Percentiles rank a stretch among this genome's conserved stretches.
These are phyloP conservation scores for Linum lewisii DNA, from an alignment of 345 rosid genomes.

Conservation along the genomic window DNA sequence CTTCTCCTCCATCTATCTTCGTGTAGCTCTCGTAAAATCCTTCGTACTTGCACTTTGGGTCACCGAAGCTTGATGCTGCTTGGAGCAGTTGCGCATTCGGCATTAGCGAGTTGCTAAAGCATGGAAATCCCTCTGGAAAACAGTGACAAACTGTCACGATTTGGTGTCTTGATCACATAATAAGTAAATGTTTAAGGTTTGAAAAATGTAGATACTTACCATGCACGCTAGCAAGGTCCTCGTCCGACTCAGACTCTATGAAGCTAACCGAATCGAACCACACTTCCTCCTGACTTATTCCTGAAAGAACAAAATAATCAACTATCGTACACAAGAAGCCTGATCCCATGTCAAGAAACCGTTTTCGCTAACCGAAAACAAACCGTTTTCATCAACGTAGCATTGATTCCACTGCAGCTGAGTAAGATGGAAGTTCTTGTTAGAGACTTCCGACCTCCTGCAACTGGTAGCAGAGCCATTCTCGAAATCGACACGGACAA, in stretches of 20 bases:
- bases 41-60: conserved; percentile 48
- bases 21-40: conserved; percentile 54
- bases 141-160: too few species aligned
- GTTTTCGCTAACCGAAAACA: not conserved
- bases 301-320: conserved; percentile 25
- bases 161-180: too few species aligned
- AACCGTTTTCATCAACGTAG: conserved; percentile 35
- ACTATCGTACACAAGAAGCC: not conserved
- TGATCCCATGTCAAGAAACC: not conserved
- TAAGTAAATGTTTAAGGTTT: not conserved
- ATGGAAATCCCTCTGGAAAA: conserved; percentile 44
- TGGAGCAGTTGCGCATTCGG: conserved; percentile 56
- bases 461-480: conserved; percentile 34
- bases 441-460: conserved; percentile 44
- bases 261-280: conserved; percentile 76
- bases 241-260: conserved; percentile 84
- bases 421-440: conserved; percentile 43
- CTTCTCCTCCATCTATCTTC: conserved; percentile 1
- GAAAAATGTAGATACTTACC: conserved; percentile 41
- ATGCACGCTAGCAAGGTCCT: conserved; percentile 59
- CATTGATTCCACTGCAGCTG: conserved; percentile 51
- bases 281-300: conserved; percentile 49
- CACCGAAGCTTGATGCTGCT: conserved; percentile 48
- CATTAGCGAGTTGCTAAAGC: conserved; percentile 24
- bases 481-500: conserved; percentile 40